Percentiles rank a stretch among this genome's conserved stretches.
These are phyloP conservation scores for Sporothrix euskadiensis DNA, from an alignment of 2,329 filamentous ascomycete species.

Conservation along the genomic window DNA sequence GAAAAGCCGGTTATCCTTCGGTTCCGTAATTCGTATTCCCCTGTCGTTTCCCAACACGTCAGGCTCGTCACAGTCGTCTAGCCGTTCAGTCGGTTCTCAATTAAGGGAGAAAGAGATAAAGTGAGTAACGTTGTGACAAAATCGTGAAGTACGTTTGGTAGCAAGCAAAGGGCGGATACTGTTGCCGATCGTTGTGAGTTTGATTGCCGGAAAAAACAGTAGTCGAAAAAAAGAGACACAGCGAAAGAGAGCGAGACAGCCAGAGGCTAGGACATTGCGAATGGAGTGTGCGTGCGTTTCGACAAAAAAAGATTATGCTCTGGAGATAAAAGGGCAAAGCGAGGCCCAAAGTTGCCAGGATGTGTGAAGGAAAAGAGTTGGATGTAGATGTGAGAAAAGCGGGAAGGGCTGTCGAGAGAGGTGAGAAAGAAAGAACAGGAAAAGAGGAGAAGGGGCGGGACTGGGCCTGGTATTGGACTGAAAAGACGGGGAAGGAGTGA, in stretches of 20 bases:
- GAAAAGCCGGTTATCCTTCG: neutral
- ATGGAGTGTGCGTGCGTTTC: neutral
- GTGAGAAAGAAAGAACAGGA: neutral
- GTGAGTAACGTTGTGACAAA: neutral
- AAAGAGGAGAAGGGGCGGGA: slow-evolving; percentile 16
- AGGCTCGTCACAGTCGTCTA: neutral
- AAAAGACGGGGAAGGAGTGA: slow-evolving; percentile 8
- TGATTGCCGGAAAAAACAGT: slow-evolving; percentile 22
- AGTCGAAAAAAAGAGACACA: neutral
- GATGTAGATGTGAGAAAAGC: slow-evolving; percentile 23
- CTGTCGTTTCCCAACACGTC: neutral
- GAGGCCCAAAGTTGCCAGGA: neutral
- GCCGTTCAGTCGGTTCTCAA: neutral
- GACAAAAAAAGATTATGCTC: neutral
- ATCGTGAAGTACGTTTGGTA: neutral
- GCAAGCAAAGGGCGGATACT: slow-evolving; percentile 3
- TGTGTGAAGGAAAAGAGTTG: slow-evolving; percentile 3
- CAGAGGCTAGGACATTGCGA: slow-evolving; percentile 23
- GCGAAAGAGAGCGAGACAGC: neutral
- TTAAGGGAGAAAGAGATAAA: neutral
- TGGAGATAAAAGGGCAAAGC: neutral
- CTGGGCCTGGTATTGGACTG: neutral
- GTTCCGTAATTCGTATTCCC: neutral
- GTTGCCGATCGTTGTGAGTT: slow-evolving; percentile 24
- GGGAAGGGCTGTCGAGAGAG: slow-evolving; percentile 15